These are phyloP conservation scores for Starmera amethionina DNA, from an alignment of 805 yeast genomes.

Conservation along the genomic window DNA sequence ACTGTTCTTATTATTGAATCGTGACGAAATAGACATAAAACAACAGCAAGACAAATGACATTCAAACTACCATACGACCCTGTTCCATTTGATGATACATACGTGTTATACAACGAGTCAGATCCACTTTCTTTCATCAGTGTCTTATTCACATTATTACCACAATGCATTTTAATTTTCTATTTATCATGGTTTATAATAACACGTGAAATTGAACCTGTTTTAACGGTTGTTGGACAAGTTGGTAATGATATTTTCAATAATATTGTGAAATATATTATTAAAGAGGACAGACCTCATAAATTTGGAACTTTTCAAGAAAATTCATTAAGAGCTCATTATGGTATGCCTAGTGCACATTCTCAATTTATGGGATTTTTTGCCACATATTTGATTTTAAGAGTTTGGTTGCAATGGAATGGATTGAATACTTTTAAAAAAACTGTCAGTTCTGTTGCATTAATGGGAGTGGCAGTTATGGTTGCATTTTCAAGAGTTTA, in stretches of 20 bases:
- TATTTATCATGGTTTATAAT: constrained; percentile 77
- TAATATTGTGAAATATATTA: constrained; percentile 48
- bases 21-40: no score
- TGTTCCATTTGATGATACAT: constrained; percentile 77
- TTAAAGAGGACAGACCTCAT: constrained; percentile 72
- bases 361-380: constrained; percentile 92
- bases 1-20: no score
- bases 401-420: constrained; percentile 32
- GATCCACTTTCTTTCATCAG: constrained; percentile 49
- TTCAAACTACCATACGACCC: constrained; percentile 13
- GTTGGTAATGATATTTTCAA: constrained; percentile 67
- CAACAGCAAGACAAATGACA: no score
- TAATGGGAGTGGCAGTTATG: constrained; percentile 22
- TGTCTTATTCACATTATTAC: constrained; percentile 72
- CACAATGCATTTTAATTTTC: constrained; percentile 68
- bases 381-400: constrained; percentile 43
- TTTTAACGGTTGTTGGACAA: constrained; percentile 79
- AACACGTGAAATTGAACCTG: constrained; percentile 79
- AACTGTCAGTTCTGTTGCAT: constrained; percentile 18
- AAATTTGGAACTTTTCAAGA: constrained; percentile 25
- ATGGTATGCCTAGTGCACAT: constrained; percentile 97
- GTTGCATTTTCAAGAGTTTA: constrained; percentile 69
- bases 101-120: constrained; percentile 64
- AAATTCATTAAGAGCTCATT: constrained; percentile 43
- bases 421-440: constrained; percentile 22